A percentile compares a stretch with the other conserved stretches of the same genome.
phyloP scores from a whole-genome alignment of 139 green algal genomes.

The Tetraselmis striata region DNA sequence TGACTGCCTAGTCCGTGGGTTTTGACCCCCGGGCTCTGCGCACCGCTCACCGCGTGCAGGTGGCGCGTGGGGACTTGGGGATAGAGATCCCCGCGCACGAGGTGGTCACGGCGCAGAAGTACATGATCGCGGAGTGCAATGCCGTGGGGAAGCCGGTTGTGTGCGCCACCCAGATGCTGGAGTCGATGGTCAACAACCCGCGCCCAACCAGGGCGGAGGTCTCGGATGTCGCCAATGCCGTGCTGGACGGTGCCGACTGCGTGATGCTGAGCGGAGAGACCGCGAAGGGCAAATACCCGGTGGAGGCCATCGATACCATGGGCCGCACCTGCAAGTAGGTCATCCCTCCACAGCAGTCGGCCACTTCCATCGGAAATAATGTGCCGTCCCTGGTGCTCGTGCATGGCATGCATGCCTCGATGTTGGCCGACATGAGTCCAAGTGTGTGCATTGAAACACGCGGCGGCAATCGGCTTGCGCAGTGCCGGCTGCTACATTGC shows the following conservation, averaged over 20 bases:
- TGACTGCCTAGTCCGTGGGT: no score
- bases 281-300: constrained; percentile 6
- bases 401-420: no score
- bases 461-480: no score
- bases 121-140: constrained; percentile 37
- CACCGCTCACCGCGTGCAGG: constrained; percentile 16
- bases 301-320: constrained; percentile 4
- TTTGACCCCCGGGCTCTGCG: no score
- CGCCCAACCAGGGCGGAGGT: constrained; percentile 33
- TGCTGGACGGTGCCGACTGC: constrained; percentile 24
- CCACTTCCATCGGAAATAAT: no score
- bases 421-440: no score
- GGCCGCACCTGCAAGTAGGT: not conserved
- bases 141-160: constrained; percentile 48
- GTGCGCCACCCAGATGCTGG: constrained; percentile 53
- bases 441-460: no score
- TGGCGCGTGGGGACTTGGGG: constrained; percentile 18
- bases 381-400: no score
- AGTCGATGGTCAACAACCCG: constrained; percentile 53
- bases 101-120: constrained; percentile 14
- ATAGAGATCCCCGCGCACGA: constrained; percentile 14
- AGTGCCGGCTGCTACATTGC: no score
- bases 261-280: constrained; percentile 21
- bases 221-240: constrained; percentile 30
- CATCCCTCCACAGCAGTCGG: no score